A percentile compares a stretch with the other conserved stretches of the same genome.
Evolutionary conservation across 768 basidiomycete genomes (phyloP).

Genomic region (Leccinum truebloodii): DNA sequence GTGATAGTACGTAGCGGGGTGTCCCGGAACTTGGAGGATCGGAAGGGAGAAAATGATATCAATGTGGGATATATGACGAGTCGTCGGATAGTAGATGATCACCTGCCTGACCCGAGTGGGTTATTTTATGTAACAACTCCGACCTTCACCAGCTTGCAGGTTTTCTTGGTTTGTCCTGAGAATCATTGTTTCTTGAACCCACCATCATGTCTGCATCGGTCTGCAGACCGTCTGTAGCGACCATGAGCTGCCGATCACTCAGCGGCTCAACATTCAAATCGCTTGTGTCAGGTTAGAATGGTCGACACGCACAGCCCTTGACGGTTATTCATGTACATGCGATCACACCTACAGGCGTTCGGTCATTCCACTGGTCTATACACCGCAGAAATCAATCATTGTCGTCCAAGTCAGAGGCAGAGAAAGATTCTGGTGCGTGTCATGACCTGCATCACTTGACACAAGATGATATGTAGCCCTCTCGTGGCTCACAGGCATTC

Average conservation of each 20-base stretch:
- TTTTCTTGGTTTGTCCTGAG: conserved; percentile 14
- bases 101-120: conserved; percentile 1
- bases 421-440: conserved; percentile 29
- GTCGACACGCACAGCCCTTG: neutral
- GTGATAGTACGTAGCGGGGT: conserved; percentile 7
- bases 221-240: conserved; percentile 29
- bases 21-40: conserved; percentile 8
- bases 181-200: conserved; percentile 24
- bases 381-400: conserved; percentile 24
- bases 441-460: conserved; percentile 1
- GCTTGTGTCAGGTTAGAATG: conserved; percentile 25
- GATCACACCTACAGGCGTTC: conserved; percentile 22
- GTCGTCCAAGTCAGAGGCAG: conserved; percentile 13
- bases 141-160: neutral
- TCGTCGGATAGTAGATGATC: conserved; percentile 4
- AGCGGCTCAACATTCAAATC: conserved; percentile 19
- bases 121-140: conserved; percentile 29
- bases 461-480: neutral
- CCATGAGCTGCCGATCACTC: conserved; percentile 25
- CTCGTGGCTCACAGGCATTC: conserved; percentile 40
- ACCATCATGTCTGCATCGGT: conserved; percentile 34
- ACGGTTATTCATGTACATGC: conserved; percentile 3
- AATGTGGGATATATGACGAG: neutral
- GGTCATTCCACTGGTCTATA: conserved; percentile 34
- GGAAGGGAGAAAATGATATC: neutral